Conservation (phyloP, 768 basidiomycete genomes). For the Nidularia pulvinata region DNA sequence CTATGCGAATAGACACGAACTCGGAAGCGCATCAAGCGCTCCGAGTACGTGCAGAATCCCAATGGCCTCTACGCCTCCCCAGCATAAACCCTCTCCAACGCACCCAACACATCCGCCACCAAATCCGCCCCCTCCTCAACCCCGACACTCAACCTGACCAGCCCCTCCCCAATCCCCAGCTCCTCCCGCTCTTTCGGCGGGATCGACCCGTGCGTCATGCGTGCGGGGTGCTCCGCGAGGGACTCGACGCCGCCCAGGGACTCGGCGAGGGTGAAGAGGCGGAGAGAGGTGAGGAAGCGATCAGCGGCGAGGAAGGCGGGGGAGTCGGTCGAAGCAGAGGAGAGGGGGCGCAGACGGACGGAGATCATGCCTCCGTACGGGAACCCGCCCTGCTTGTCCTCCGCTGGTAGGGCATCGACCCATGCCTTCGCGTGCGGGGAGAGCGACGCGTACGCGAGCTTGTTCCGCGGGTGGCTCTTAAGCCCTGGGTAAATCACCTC, state of each 20-base stretch:
- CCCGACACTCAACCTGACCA: conserved; percentile 84
- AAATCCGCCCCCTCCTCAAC: conserved; percentile 89
- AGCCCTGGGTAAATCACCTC: conserved; percentile 89
- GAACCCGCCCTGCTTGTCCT: conserved; percentile 54
- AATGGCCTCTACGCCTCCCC: no score
- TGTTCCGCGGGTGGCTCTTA: conserved; percentile 61
- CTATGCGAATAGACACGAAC: no score
- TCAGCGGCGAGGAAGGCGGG: conserved; percentile 38
- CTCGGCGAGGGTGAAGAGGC: conserved; percentile 84
- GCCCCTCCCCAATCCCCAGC: conserved; percentile 77
- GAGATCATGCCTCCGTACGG: conserved; percentile 93
- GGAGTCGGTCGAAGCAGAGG: conserved; percentile 31
- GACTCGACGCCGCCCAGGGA: conserved; percentile 92
- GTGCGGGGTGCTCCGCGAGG: conserved; percentile 82
- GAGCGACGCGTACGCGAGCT: conserved; percentile 60
- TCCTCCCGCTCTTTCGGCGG: conserved; percentile 63
- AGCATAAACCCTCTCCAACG: conserved; percentile 44
- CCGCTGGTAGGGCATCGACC: conserved; percentile 31
- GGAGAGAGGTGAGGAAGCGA: conserved; percentile 61
- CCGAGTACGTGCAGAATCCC: no score
- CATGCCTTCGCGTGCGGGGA: conserved; percentile 72
- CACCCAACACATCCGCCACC: conserved; percentile 67
- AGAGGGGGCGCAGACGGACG: conserved; percentile 46
- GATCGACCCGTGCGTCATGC: conserved; percentile 88
- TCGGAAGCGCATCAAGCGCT: no score